phyloP scores from a whole-genome alignment of 2,329 filamentous ascomycete species.

The Neofusicoccum umdonicola region DNA sequence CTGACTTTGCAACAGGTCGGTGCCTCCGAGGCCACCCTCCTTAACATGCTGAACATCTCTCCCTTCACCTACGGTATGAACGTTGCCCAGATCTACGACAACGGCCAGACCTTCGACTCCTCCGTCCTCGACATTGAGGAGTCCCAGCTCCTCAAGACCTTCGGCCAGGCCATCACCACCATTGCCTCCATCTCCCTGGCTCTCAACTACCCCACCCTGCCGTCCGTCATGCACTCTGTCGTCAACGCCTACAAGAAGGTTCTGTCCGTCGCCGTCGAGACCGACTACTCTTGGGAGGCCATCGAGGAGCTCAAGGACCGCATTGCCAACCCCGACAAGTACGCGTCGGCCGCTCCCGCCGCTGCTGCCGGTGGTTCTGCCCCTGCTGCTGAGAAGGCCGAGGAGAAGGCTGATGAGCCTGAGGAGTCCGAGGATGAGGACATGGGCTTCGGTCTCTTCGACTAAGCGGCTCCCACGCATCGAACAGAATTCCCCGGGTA shows the following conservation, averaged over 20 bases:
- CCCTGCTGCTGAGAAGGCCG: conserved; percentile 48
- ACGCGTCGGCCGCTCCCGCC: conserved; percentile 77
- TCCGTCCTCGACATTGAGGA: conserved; percentile 90
- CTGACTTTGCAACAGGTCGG: conserved; percentile 60
- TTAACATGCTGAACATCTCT: conserved; percentile 99
- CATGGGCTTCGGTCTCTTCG: conserved; percentile 56
- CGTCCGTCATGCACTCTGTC: conserved; percentile 92
- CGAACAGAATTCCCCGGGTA: not conserved
- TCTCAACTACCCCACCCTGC: conserved; percentile 90
- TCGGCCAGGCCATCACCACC: conserved; percentile 77
- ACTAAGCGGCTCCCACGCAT: conserved; percentile 37
- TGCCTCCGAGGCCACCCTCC: conserved; percentile 94
- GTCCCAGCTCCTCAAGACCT: conserved; percentile 83
- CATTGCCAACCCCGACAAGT: conserved; percentile 97
- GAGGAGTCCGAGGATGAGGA: conserved; percentile 60
- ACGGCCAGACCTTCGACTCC: conserved; percentile 87
- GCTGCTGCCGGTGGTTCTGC: conserved; percentile 57
- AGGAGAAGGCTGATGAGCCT: conserved; percentile 42
- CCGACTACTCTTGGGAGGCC: conserved; percentile 89
- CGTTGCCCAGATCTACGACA: conserved; percentile 93
- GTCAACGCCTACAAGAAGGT: conserved; percentile 99
- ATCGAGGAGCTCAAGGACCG: conserved; percentile 99
- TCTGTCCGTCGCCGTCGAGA: conserved; percentile 83
- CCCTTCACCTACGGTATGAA: conserved; percentile 99
- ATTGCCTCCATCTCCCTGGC: conserved; percentile 90